Evolutionary conservation across 371 early-diverging fungal species (phyloP).

Genomic region (Coemansia sp.): DNA sequence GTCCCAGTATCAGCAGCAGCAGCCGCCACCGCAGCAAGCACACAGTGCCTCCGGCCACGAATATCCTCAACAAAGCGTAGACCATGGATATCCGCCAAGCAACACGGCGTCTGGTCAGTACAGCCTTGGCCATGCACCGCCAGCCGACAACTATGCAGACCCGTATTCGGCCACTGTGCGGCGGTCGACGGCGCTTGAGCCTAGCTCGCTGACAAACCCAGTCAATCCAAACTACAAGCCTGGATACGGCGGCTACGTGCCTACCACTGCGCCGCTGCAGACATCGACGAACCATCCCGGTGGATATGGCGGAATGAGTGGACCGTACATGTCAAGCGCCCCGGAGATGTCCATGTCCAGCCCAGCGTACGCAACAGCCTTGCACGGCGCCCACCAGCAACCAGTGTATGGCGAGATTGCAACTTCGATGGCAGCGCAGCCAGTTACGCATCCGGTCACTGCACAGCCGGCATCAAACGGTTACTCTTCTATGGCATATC

Average conservation of each 20-base stretch:
- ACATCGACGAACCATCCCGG: constrained; percentile 11
- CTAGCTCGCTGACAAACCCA: constrained; percentile 12
- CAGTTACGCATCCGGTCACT: constrained; percentile 10
- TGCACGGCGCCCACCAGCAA: constrained; percentile 20
- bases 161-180: constrained; percentile 43
- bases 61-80: neutral
- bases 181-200: constrained; percentile 24
- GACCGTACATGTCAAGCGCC: constrained; percentile 16
- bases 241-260: constrained; percentile 37
- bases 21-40: constrained; percentile 26
- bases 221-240: constrained; percentile 37
- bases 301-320: constrained; percentile 16
- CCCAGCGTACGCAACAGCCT: constrained; percentile 23
- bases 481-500: constrained; percentile 12
- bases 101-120: constrained; percentile 40
- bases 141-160: constrained; percentile 34
- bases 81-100: constrained; percentile 25
- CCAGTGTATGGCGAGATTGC: constrained; percentile 23
- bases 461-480: constrained; percentile 14
- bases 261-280: constrained; percentile 27
- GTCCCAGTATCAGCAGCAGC: neutral
- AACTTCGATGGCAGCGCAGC: neutral
- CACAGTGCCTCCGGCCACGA: neutral
- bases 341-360: constrained; percentile 18
- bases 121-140: constrained; percentile 34